These are phyloP conservation scores for Senecio squalidus DNA, from an alignment of 140 eudicot genomes.

Conservation along the genomic window DNA sequence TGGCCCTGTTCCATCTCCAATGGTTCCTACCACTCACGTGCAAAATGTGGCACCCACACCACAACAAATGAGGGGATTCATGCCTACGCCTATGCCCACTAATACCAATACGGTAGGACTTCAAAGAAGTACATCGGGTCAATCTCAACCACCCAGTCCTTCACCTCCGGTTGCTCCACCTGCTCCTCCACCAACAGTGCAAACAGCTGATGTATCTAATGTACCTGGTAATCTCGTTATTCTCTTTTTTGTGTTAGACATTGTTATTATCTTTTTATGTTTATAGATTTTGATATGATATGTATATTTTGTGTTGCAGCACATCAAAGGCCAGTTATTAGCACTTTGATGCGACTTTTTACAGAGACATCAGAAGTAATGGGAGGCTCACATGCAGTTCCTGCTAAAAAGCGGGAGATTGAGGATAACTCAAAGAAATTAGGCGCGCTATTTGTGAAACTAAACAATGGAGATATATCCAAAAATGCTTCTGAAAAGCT, in stretches of 20 bases:
- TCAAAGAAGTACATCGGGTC: slow-evolving; percentile 51
- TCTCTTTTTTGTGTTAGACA: background rate
- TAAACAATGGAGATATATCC: slow-evolving; percentile 76
- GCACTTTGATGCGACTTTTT: slow-evolving; percentile 68
- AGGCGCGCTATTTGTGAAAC: slow-evolving; percentile 74
- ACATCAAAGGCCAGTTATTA: slow-evolving; percentile 63
- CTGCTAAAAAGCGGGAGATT: slow-evolving; percentile 77
- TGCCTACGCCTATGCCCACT: too few species aligned
- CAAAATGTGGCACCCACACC: slow-evolving; percentile 49
- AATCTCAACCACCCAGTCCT: slow-evolving; percentile 66
- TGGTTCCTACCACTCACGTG: slow-evolving; percentile 41
- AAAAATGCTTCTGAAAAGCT: slow-evolving; percentile 78
- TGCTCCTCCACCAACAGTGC: slow-evolving; percentile 90
- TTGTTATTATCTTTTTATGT: background rate
- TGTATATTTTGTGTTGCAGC: slow-evolving; percentile 43
- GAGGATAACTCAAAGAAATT: slow-evolving; percentile 87
- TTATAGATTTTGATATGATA: background rate
- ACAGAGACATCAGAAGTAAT: slow-evolving; percentile 75
- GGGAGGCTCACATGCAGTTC: slow-evolving; percentile 82
- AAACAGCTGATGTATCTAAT: slow-evolving; percentile 81
- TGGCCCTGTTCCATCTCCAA: slow-evolving; percentile 52
- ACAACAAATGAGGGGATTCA: slow-evolving; percentile 48
- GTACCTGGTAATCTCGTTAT: slow-evolving; percentile 62
- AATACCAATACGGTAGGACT: slow-evolving; percentile 44
- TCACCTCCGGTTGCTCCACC: slow-evolving; percentile 49